Evolutionary conservation across 495 filamentous ascomycete genomes (phyloP).

Genomic region (Bathelium albidoporum): DNA sequence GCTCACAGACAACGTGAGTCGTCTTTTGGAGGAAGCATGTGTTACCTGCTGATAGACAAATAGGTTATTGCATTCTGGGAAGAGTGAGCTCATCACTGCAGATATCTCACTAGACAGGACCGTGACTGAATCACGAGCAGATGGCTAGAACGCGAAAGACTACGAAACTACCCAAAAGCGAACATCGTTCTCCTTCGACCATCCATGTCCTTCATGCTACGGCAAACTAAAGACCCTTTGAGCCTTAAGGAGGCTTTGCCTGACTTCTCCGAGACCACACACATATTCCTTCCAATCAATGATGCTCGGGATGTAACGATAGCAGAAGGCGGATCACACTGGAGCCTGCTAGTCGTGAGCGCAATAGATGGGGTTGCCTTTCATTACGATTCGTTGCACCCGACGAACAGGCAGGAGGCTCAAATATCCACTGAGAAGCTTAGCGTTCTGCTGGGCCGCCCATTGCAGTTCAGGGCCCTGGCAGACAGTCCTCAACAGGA

Average conservation of each 20-base stretch:
- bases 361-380: constrained; percentile 85
- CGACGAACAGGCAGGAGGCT: constrained; percentile 66
- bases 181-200: constrained; percentile 88
- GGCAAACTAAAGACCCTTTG: constrained; percentile 66
- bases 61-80: constrained; percentile 95
- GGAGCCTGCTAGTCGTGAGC: constrained; percentile 86
- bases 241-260: constrained; percentile 66
- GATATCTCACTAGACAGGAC: background rate
- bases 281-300: constrained; percentile 96
- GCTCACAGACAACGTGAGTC: constrained; percentile 91
- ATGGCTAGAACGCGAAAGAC: constrained; percentile 81
- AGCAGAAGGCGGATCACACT: constrained; percentile 86
- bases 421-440: constrained; percentile 52
- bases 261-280: constrained; percentile 69
- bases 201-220: constrained; percentile 86
- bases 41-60: background rate
- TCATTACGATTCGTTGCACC: constrained; percentile 87
- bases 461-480: constrained; percentile 62
- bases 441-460: constrained; percentile 49
- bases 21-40: background rate
- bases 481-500: constrained; percentile 83
- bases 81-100: constrained; percentile 53
- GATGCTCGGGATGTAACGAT: constrained; percentile 65
- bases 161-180: constrained; percentile 61
- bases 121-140: constrained; percentile 33